phyloP scores from a whole-genome alignment of 2,329 filamentous ascomycete species.

The Rugonectria rugulosa region DNA sequence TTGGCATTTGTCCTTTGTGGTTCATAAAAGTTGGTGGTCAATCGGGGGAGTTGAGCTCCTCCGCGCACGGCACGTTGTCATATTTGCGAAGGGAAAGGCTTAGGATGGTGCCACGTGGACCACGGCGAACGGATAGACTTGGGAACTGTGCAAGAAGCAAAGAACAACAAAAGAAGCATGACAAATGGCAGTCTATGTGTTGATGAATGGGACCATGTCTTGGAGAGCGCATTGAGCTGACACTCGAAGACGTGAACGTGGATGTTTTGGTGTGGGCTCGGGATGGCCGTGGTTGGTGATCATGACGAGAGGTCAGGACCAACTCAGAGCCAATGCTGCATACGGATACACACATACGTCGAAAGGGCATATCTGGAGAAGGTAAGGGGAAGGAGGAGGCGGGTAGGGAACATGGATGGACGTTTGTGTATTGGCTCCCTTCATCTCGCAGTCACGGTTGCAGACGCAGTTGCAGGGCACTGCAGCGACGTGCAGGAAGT shows the following conservation, averaged over 20 bases:
- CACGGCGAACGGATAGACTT: constrained; percentile 18
- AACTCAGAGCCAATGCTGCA: constrained; percentile 6
- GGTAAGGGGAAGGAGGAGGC: not conserved
- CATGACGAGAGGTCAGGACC: not conserved
- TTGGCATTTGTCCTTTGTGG: not conserved
- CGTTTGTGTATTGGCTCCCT: constrained; percentile 1
- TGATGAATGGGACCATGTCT: constrained; percentile 1
- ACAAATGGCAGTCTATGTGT: constrained; percentile 6
- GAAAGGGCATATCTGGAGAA: constrained; percentile 1
- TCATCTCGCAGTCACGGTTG: too few species aligned
- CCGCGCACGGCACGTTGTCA: constrained; percentile 2
- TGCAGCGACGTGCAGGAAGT: not conserved
- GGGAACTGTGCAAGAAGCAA: constrained; percentile 6
- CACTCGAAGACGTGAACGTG: not conserved
- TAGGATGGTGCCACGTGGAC: constrained; percentile 12
- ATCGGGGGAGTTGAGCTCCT: constrained; percentile 2
- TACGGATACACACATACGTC: not conserved
- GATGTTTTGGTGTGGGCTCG: not conserved
- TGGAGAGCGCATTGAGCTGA: not conserved
- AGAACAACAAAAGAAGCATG: not conserved
- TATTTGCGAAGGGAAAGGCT: not conserved
- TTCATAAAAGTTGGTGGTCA: constrained; percentile 4
- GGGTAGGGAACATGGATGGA: constrained; percentile 14
- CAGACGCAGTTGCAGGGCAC: not conserved
- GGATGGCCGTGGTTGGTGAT: not conserved